A percentile compares a stretch with the other conserved stretches of the same genome.
These are phyloP conservation scores for Irpex sp. DNA, from an alignment of 1,284 basidiomycete species.

Conservation along the genomic window DNA sequence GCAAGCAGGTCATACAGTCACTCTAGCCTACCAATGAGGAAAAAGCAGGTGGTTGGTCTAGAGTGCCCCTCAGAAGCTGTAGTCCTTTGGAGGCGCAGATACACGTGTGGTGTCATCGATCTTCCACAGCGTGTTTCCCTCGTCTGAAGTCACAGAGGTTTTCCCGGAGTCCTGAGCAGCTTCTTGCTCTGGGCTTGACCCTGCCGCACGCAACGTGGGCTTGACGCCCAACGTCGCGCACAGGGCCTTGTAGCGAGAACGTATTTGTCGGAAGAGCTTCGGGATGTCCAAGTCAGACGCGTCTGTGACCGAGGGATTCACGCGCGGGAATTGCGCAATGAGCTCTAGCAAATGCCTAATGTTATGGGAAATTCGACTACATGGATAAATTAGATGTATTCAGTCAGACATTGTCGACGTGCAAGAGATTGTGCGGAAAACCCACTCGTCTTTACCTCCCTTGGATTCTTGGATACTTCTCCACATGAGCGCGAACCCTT, in stretches of 20 bases:
- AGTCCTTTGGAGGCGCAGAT: slow-evolving; percentile 1
- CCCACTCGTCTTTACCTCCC: slow-evolving; percentile 46
- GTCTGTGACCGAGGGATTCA: slow-evolving; percentile 57
- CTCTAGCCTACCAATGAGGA: background rate
- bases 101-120: slow-evolving; percentile 3
- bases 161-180: slow-evolving; percentile 12
- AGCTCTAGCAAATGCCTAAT: slow-evolving; percentile 68
- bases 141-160: background rate
- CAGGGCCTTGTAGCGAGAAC: slow-evolving; percentile 83
- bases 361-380: slow-evolving; percentile 62
- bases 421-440: slow-evolving; percentile 10
- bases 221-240: slow-evolving; percentile 82
- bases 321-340: slow-evolving; percentile 72
- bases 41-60: background rate
- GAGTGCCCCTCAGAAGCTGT: slow-evolving; percentile 11
- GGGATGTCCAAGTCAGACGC: slow-evolving; percentile 65
- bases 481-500: slow-evolving; percentile 82
- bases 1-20: background rate
- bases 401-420: background rate
- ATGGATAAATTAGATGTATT: background rate
- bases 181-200: slow-evolving; percentile 12
- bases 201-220: slow-evolving; percentile 48
- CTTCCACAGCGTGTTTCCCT: slow-evolving; percentile 1
- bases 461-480: slow-evolving; percentile 40
- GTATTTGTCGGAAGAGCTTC: slow-evolving; percentile 78